A percentile compares a stretch with the other conserved stretches of the same genome.
Conservation (phyloP, 768 basidiomycete species). For the Lyophyllum decastes region DNA sequence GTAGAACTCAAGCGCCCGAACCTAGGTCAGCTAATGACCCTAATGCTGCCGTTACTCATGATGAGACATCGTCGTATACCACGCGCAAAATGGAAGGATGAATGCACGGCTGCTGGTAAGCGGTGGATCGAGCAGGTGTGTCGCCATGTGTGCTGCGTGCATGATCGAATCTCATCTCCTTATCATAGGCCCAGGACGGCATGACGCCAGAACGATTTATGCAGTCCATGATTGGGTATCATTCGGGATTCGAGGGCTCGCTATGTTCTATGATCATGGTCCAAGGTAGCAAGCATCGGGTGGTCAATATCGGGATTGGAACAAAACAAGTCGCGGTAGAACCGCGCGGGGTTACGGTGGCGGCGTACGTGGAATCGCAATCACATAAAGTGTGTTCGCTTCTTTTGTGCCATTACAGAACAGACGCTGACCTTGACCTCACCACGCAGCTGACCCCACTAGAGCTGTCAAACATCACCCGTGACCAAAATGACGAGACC, state of each 20-base stretch:
- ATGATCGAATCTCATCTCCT: slow-evolving; percentile 5
- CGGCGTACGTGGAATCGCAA: slow-evolving; percentile 70
- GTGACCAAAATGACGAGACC: slow-evolving; percentile 58
- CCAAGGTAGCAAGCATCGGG: slow-evolving; percentile 72
- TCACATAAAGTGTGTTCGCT: slow-evolving; percentile 67
- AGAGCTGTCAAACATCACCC: slow-evolving; percentile 55
- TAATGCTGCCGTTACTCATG: slow-evolving; percentile 81
- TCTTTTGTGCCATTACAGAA: background rate
- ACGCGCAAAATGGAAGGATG: slow-evolving; percentile 71
- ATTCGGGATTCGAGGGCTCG: slow-evolving; percentile 66
- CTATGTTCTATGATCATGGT: slow-evolving; percentile 86
- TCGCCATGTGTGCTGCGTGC: background rate
- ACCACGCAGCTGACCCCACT: slow-evolving; percentile 27
- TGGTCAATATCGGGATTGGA: slow-evolving; percentile 82
- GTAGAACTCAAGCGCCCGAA: background rate
- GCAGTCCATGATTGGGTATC: slow-evolving; percentile 80
- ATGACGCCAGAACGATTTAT: slow-evolving; percentile 66
- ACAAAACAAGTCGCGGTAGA: slow-evolving; percentile 68
- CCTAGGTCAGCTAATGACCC: slow-evolving; percentile 67
- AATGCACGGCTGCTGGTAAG: slow-evolving; percentile 60
- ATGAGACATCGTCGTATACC: slow-evolving; percentile 84
- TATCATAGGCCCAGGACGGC: slow-evolving; percentile 51
- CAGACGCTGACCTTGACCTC: background rate
- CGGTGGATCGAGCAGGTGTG: slow-evolving; percentile 82
- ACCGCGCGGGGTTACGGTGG: slow-evolving; percentile 57